Percentiles rank a stretch among this genome's conserved stretches.
Conservation (phyloP, 805 yeast genomes). For the Peterozyma toletana region DNA sequence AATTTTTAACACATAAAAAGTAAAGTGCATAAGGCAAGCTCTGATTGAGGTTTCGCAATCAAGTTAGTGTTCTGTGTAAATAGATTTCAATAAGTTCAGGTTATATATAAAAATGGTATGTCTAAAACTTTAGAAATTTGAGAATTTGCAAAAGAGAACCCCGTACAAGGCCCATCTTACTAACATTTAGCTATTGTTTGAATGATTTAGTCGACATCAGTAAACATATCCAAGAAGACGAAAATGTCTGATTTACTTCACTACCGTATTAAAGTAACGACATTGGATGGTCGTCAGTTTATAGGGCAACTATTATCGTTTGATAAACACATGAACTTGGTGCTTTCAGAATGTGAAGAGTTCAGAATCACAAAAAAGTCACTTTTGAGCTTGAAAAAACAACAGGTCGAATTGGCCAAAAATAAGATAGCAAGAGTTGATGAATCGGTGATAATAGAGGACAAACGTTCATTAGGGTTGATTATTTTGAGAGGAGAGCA, state of each 20-base stretch:
- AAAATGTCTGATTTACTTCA: constrained; percentile 61
- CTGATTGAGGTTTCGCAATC: no score
- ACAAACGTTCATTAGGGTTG: constrained; percentile 73
- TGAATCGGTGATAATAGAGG: constrained; percentile 43
- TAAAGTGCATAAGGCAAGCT: no score
- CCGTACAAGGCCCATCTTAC: no score
- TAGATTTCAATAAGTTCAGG: no score
- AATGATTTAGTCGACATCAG: constrained; percentile 1
- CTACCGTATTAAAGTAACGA: constrained; percentile 64
- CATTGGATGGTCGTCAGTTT: constrained; percentile 72
- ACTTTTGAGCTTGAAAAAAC: constrained; percentile 24
- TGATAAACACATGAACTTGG: constrained; percentile 84
- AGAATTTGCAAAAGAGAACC: no score
- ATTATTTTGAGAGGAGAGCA: constrained; percentile 85
- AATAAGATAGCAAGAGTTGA: constrained; percentile 15
- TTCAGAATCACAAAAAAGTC: constrained; percentile 66
- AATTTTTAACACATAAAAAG: no score
- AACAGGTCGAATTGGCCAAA: constrained; percentile 9
- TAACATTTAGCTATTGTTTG: no score
- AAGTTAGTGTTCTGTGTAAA: no score
- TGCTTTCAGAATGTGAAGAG: constrained; percentile 79
- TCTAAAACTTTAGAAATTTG: no score
- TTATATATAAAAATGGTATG: no score
- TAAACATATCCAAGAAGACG: constrained; percentile 21
- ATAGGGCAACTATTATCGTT: constrained; percentile 81